Percentiles rank a stretch among this genome's conserved stretches.
phyloP scores from a whole-genome alignment of 495 filamentous ascomycete species.

The Aspergillus hancockii region DNA sequence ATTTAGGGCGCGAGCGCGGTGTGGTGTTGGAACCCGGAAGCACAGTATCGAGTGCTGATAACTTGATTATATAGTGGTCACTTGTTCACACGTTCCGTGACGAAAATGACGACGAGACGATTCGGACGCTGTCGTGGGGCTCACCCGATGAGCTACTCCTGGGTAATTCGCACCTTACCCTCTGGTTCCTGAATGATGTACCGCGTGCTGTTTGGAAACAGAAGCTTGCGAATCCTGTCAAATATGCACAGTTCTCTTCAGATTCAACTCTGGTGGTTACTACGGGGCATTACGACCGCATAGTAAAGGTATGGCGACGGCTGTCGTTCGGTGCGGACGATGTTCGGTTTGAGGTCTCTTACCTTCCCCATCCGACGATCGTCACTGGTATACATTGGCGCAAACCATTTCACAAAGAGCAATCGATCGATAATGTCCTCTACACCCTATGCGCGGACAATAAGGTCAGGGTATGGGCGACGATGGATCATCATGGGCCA shows the following conservation, averaged over 20 bases:
- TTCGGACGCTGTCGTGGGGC: slow-evolving; percentile 82
- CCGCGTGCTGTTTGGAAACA: slow-evolving; percentile 70
- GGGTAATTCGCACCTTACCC: slow-evolving; percentile 67
- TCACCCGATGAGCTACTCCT: slow-evolving; percentile 77
- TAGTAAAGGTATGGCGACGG: slow-evolving; percentile 92
- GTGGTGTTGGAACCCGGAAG: neutral
- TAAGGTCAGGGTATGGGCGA: slow-evolving; percentile 80
- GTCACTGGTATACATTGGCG: slow-evolving; percentile 89
- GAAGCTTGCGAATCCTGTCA: slow-evolving; percentile 67
- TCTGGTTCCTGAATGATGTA: slow-evolving; percentile 60
- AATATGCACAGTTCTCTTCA: slow-evolving; percentile 79
- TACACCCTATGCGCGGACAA: slow-evolving; percentile 90
- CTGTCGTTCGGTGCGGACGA: slow-evolving; percentile 82
- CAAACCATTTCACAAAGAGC: slow-evolving; percentile 68
- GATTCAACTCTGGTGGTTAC: slow-evolving; percentile 85
- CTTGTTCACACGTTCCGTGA: slow-evolving; percentile 48
- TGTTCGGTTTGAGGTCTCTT: slow-evolving; percentile 85
- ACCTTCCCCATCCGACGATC: slow-evolving; percentile 78
- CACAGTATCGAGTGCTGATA: neutral
- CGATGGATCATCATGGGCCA: slow-evolving; percentile 70
- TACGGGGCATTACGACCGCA: slow-evolving; percentile 73
- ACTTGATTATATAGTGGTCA: slow-evolving; percentile 49
- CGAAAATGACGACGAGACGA: slow-evolving; percentile 43
- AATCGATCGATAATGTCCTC: slow-evolving; percentile 84
- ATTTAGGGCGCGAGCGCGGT: neutral